A percentile compares a stretch with the other conserved stretches of the same genome.
Conservation (phyloP, 352 stramenopile species). For the Thraustotheca clavata region DNA sequence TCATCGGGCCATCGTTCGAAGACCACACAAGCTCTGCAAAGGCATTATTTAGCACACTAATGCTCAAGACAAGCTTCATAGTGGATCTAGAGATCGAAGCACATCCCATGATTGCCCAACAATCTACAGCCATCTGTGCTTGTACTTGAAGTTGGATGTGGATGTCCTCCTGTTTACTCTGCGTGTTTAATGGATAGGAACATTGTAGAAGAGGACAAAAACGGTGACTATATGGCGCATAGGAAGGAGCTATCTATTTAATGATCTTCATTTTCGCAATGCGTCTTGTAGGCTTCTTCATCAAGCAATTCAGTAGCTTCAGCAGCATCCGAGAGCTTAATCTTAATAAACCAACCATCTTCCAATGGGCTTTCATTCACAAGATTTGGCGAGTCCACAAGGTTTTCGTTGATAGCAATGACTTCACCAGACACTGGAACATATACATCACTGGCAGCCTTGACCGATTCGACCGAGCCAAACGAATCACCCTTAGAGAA, state of each 20-base stretch:
- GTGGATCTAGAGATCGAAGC: too few relatives aligned
- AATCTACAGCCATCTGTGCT: not conserved
- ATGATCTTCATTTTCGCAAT: conserved; percentile 80
- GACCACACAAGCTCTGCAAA: not conserved
- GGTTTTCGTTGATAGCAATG: conserved; percentile 89
- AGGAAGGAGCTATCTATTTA: conserved; percentile 22
- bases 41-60: not conserved
- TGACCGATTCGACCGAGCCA: conserved; percentile 97
- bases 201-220: not conserved
- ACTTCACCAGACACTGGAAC: conserved; percentile 89
- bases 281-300: conserved; percentile 78
- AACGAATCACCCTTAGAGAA: conserved; percentile 93
- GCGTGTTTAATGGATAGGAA: not conserved
- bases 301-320: conserved; percentile 76
- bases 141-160: not conserved
- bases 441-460: conserved; percentile 98
- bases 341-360: conserved; percentile 86
- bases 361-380: conserved; percentile 84
- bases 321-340: conserved; percentile 60
- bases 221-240: not conserved
- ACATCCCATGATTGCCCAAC: conserved; percentile 3
- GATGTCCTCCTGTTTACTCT: not conserved
- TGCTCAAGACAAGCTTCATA: not conserved
- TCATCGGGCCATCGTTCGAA: not conserved
- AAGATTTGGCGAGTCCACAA: conserved; percentile 72